These are phyloP conservation scores for Aspergillus sp. DNA, from an alignment of 2,329 filamentous ascomycete species.

Conservation along the genomic window DNA sequence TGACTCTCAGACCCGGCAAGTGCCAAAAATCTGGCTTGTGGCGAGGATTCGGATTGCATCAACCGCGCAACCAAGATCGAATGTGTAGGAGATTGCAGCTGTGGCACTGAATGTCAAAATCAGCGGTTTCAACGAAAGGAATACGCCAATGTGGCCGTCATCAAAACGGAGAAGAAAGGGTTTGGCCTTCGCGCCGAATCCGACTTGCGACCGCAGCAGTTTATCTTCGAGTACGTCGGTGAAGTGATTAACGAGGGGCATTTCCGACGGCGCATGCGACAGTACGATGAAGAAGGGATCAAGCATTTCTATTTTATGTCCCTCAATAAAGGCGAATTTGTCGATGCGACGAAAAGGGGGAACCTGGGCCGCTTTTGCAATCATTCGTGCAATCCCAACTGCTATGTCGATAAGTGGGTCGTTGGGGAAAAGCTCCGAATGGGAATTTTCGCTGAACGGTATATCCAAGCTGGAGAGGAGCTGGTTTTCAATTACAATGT, in stretches of 20 bases:
- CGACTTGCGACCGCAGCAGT: slow-evolving; percentile 72
- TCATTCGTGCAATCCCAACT: slow-evolving; percentile 97
- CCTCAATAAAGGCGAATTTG: slow-evolving; percentile 88
- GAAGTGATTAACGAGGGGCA: slow-evolving; percentile 92
- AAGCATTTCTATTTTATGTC: slow-evolving; percentile 99
- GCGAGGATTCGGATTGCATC: slow-evolving; percentile 95
- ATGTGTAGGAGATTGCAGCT: slow-evolving; percentile 79
- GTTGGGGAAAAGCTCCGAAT: slow-evolving; percentile 95
- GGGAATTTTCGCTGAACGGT: slow-evolving; percentile 90
- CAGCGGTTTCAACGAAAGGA: slow-evolving; percentile 86
- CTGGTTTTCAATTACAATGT: slow-evolving; percentile 99
- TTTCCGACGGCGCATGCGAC: slow-evolving; percentile 80
- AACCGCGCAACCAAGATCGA: slow-evolving; percentile 98
- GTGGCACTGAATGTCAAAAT: slow-evolving; percentile 81
- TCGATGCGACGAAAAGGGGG: slow-evolving; percentile 93
- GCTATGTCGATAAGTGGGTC: slow-evolving; percentile 99
- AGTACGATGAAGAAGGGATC: slow-evolving; percentile 93
- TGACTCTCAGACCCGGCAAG: slow-evolving; percentile 43
- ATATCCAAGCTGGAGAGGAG: slow-evolving; percentile 81
- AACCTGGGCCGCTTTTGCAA: slow-evolving; percentile 97
- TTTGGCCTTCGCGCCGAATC: slow-evolving; percentile 79
- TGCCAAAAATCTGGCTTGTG: slow-evolving; percentile 70
- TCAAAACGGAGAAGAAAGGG: slow-evolving; percentile 97
- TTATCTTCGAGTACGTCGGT: slow-evolving; percentile 96
- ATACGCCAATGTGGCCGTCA: slow-evolving; percentile 85